These are phyloP conservation scores for Saccharomycopsis fibuligera DNA, from an alignment of 805 yeast species.

Conservation along the genomic window DNA sequence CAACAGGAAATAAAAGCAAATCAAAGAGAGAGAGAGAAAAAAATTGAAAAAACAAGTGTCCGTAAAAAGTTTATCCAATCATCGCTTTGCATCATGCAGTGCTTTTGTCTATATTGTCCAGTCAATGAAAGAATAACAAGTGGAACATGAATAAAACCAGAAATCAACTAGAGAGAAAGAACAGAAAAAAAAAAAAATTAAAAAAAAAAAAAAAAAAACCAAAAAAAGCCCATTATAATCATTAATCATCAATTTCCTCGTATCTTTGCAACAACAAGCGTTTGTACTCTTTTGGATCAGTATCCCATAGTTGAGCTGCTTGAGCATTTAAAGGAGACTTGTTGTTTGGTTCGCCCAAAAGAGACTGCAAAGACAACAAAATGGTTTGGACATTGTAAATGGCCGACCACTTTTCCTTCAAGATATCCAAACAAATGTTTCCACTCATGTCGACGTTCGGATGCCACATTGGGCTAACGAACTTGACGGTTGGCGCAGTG, in stretches of 20 bases:
- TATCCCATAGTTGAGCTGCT: conserved; percentile 51
- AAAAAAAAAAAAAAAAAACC: background rate
- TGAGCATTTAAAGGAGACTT: conserved; percentile 47
- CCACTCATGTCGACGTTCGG: conserved; percentile 62
- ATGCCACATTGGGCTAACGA: conserved; percentile 57
- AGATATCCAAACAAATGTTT: conserved; percentile 57
- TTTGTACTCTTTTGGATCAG: conserved; percentile 34
- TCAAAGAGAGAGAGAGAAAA: background rate
- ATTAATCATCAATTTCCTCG: conserved; percentile 17
- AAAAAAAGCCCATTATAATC: background rate
- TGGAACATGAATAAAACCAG: background rate
- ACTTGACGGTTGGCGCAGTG: conserved; percentile 48
- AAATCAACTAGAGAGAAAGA: background rate
- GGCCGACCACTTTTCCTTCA: conserved; percentile 62
- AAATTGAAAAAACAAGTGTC: background rate
- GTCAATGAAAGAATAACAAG: background rate
- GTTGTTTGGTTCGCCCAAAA: conserved; percentile 60
- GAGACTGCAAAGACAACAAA: conserved; percentile 49
- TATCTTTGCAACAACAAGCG: conserved; percentile 20
- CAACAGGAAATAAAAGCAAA: background rate
- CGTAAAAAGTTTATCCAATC: background rate
- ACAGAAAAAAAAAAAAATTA: too few relatives aligned
- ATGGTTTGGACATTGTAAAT: conserved; percentile 57
- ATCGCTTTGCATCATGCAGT: too few relatives aligned
- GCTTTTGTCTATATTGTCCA: too few relatives aligned